Conservation (phyloP, 805 yeast genomes). For the Pichia nakasei region DNA sequence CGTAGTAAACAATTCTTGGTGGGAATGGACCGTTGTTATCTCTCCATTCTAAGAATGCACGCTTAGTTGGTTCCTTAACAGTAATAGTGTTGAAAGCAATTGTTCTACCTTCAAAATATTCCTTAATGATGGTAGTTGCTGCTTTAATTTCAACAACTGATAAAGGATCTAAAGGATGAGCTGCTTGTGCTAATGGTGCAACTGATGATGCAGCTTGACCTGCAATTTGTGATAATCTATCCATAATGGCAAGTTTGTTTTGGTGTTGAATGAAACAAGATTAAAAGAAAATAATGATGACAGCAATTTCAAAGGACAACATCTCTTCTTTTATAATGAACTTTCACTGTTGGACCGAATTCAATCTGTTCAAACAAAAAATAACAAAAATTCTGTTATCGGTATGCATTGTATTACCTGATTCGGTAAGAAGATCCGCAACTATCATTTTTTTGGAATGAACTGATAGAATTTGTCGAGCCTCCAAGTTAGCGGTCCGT, state of each 20-base stretch:
- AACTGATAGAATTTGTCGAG: no score
- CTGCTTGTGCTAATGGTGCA: constrained; percentile 45
- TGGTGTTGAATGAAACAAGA: neutral
- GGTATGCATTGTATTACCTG: no score
- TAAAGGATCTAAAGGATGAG: constrained; percentile 67
- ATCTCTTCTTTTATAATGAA: neutral
- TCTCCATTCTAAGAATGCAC: constrained; percentile 55
- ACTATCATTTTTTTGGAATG: no score
- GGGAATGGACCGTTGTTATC: constrained; percentile 54
- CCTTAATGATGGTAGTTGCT: constrained; percentile 44
- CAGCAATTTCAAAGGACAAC: no score
- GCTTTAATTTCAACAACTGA: constrained; percentile 52
- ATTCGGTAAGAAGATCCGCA: no score
- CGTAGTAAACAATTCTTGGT: constrained; percentile 59
- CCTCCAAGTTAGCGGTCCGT: no score
- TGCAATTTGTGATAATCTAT: constrained; percentile 58
- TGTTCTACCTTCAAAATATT: constrained; percentile 34
- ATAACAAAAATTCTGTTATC: no score
- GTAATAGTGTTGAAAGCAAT: constrained; percentile 62
- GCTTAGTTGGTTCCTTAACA: constrained; percentile 62
- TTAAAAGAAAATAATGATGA: neutral
- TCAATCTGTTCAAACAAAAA: no score
- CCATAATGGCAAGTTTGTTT: constrained; percentile 33
- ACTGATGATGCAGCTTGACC: constrained; percentile 49
- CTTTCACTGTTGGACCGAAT: neutral